phyloP scores from a whole-genome alignment of 345 rosid genomes.

The Streptanthus diversifolius region DNA sequence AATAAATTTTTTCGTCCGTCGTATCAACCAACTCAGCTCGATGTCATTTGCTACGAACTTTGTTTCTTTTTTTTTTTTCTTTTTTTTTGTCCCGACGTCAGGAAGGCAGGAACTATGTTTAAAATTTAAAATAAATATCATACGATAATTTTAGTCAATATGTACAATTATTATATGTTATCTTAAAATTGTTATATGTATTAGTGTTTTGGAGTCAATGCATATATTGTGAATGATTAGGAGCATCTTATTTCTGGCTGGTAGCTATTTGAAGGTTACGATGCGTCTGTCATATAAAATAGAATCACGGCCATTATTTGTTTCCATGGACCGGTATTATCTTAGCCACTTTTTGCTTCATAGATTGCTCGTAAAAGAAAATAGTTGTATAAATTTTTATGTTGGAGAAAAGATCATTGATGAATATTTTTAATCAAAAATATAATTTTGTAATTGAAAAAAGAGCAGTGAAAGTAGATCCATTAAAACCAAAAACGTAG shows the following conservation, averaged over 20 bases:
- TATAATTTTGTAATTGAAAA: too few species aligned
- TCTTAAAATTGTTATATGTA: background rate
- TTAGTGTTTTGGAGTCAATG: conserved; percentile 2
- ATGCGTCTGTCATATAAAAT: conserved; percentile 18
- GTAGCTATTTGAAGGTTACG: conserved; percentile 14
- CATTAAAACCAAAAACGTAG: too few species aligned
- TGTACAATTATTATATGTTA: background rate
- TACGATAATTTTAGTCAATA: background rate
- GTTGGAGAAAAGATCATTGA: too few species aligned
- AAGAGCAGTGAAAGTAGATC: too few species aligned
- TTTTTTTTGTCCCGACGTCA: background rate
- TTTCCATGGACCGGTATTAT: background rate
- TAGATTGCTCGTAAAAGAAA: background rate
- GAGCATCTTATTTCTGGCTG: conserved; percentile 19
- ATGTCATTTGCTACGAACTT: conserved; percentile 20
- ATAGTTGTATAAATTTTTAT: too few species aligned
- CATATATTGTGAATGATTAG: conserved; percentile 14
- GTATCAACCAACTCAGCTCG: conserved; percentile 26
- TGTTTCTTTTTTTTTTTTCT: background rate
- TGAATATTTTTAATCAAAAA: too few species aligned
- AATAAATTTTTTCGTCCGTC: background rate
- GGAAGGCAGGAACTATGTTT: background rate
- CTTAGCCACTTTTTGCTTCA: background rate
- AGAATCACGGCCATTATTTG: background rate
- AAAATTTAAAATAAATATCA: background rate